Evolutionary conservation across 805 yeast species (phyloP).

Genomic region (Wickerhamomyces alni): DNA sequence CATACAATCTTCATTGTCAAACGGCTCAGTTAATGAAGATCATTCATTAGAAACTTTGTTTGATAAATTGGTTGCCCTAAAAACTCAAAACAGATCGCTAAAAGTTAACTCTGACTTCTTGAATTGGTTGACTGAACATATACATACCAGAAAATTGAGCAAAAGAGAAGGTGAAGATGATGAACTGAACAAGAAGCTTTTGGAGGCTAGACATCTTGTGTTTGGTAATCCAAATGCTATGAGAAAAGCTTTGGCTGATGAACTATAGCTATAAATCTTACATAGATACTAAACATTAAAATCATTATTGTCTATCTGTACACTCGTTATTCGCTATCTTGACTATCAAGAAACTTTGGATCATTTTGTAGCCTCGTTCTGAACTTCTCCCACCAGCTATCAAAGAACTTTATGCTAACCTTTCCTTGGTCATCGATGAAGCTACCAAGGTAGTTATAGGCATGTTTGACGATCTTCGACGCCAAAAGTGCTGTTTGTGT

Average conservation of each 20-base stretch:
- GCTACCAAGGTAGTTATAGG: slow-evolving; percentile 87
- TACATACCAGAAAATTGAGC: slow-evolving; percentile 24
- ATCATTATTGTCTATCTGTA: background rate
- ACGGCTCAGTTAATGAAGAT: slow-evolving; percentile 28
- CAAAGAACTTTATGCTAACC: slow-evolving; percentile 82
- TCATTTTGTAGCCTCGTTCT: slow-evolving; percentile 68
- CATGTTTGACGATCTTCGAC: slow-evolving; percentile 83
- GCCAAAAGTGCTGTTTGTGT: slow-evolving; percentile 58
- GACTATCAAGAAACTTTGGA: slow-evolving; percentile 68
- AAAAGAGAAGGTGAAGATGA: slow-evolving; percentile 26
- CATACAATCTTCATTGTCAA: slow-evolving; percentile 19
- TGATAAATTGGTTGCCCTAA: slow-evolving; percentile 30
- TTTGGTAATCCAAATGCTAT: slow-evolving; percentile 76
- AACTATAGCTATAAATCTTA: slow-evolving; percentile 31
- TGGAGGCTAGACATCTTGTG: slow-evolving; percentile 50
- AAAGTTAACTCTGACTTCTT: slow-evolving; percentile 37
- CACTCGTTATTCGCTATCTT: slow-evolving; percentile 1
- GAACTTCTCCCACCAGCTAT: slow-evolving; percentile 95
- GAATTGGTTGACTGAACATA: slow-evolving; percentile 55
- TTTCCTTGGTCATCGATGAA: slow-evolving; percentile 75
- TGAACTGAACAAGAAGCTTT: slow-evolving; percentile 34
- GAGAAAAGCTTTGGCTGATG: slow-evolving; percentile 55
- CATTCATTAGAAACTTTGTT: slow-evolving; percentile 38
- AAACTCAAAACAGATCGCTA: slow-evolving; percentile 25
- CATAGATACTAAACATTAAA: slow-evolving; percentile 24